A percentile compares a stretch with the other conserved stretches of the same genome.
Evolutionary conservation across 2,329 filamentous ascomycete genomes (phyloP).

Genomic region (Bisporella sp.): DNA sequence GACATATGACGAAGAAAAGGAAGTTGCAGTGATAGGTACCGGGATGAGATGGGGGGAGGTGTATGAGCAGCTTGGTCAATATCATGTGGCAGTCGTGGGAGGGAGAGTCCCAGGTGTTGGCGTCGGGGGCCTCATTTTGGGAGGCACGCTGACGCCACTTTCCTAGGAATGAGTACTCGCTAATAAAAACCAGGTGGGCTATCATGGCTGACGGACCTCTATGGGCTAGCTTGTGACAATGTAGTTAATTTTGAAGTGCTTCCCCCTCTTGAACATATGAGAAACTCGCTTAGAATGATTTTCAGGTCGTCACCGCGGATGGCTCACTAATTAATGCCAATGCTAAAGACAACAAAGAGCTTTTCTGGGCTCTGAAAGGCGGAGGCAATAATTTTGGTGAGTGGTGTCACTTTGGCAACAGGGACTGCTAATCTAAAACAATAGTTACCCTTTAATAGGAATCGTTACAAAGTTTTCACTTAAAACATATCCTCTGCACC

Average conservation of each 20-base stretch:
- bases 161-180: conserved; percentile 13
- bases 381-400: no score
- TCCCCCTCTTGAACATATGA: no score
- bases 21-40: conserved; percentile 26
- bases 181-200: conserved; percentile 16
- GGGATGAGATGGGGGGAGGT: conserved; percentile 32
- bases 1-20: conserved; percentile 20
- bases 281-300: no score
- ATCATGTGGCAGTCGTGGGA: conserved; percentile 28
- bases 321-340: no score
- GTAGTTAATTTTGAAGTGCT: conserved; percentile 45
- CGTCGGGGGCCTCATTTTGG: conserved; percentile 32
- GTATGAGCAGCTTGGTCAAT: conserved; percentile 27
- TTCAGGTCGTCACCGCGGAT: no score
- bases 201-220: conserved; percentile 31
- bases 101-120: conserved; percentile 30
- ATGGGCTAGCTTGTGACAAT: conserved; percentile 44
- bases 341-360: no score
- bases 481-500: no score
- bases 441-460: no score
- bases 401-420: no score
- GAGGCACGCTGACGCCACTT: conserved; percentile 24
- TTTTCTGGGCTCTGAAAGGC: no score
- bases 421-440: no score
- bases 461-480: no score